Base-by-base conservation (phyloP, 768 basidiomycete genomes). In the Amanita muscaria region DNA sequence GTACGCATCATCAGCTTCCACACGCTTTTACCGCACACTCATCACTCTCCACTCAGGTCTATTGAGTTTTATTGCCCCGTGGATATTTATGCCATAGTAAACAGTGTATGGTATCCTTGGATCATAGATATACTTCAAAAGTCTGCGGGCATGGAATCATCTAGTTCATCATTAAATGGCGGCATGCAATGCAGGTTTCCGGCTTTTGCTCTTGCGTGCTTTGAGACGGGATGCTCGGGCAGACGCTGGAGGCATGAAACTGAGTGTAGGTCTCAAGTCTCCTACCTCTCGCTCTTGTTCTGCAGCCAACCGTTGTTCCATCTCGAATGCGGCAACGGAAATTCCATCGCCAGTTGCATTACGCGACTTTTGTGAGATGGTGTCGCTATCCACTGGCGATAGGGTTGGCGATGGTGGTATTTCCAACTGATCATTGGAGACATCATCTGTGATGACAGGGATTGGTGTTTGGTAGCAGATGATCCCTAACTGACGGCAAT, bases 401-500 rank as follows among this genome's bases (percentile, higher is more conserved):
- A 16, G 24, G 4, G 12, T 19, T 19, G 52, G 51, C 1, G 42
- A 48, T 1, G 46, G 49, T 5, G 50, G 44, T 29, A 53, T 58
- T 7, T 48, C 33, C 24, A 55, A 59, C 5, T 44, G 53, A 22
- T 55, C 49, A 14, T 60, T 61, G 14, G 57, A 52, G 0, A 63
- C 56, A 40, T 70, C 63, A 44, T 57, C 61, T 53, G 68, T 78
- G 32, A 72, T 65, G 51, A 89, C 55, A 9, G 86, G 85, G 41
- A 80, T 62, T 12, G 79, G 67, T 2, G 84, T 70, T 53, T 76
- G 71, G 60, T 67, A 68, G 50, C 74, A 77, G 16, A 64, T 64
- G 53, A 88, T 86, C 25, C 75, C 80, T 7, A 88, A 73, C 55
- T 84, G 75, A 43, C 69, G 74, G 54, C 75, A 83, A 59, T 80